Base-by-base conservation (phyloP, 768 basidiomycete species). In the Bullera alba region DNA sequence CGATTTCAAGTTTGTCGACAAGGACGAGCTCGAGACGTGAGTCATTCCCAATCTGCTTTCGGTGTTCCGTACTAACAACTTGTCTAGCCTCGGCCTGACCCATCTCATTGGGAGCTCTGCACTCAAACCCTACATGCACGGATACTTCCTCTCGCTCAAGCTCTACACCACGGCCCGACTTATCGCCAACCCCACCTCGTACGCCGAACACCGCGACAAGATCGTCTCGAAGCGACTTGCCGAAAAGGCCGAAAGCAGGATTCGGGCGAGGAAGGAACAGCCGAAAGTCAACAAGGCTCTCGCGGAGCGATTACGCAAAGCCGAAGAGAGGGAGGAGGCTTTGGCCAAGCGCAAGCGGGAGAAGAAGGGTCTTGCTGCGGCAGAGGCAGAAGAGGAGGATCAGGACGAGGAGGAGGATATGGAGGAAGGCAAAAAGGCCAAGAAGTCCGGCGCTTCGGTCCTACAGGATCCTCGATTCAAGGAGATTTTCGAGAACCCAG, bases 111-210 rank as follows among this genome's bases (percentile, higher is more conserved):
- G 95, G 44, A 93, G 92, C 4, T 83, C 90, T 19, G 83, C 86
- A 16, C 86, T 97, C 78, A 93, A 93, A 73, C 95, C 95, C 3
- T 99, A 97, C 75, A 96, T 99, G 93, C 95, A 99, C 73, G 95
- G 95, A 36, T 97, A 92, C 81, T 97, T 99, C 77, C 74, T 96
- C 56, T 87, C 91, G 4, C 83, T 97, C 74, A 88, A 90, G 64
- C 81, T 97, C 4, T 97, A 97, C 76, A 88, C 92, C 61, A 85
- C 92, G 44, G 95, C 95, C 1, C 84, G 92, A 27, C 80, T 93
- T 57, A 91, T 97, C 59, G 85, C 90, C 50, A 96, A 97, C 75
- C 95, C 95, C 2, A 92, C 89, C 69, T 89, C 85, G 8, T 96
- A 97, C 71, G 83, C 83, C 34, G 95, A 99, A 66, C 84, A 96